Conservation (phyloP, 2,329 filamentous ascomycete species). For the Hysterium pulicare region DNA sequence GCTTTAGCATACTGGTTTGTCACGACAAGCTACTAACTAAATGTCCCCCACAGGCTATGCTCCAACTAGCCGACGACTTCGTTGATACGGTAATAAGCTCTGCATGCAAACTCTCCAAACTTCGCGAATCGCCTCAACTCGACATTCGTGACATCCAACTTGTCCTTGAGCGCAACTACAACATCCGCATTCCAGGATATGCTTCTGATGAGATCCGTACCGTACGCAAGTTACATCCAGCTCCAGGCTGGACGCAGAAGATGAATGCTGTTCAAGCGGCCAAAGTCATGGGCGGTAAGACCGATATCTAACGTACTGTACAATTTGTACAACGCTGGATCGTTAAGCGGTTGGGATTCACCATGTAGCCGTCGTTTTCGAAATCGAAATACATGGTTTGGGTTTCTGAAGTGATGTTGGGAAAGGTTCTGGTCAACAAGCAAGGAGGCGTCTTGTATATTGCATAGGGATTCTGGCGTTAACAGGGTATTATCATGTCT, state of each 20-base stretch:
- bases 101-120: slow-evolving; percentile 88
- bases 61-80: slow-evolving; percentile 89
- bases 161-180: slow-evolving; percentile 62
- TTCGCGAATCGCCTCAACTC: slow-evolving; percentile 83
- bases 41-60: slow-evolving; percentile 62
- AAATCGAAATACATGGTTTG: too few relatives aligned
- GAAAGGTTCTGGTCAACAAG: too few relatives aligned
- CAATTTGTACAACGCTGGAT: too few relatives aligned
- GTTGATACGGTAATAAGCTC: slow-evolving; percentile 85
- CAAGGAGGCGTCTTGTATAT: too few relatives aligned
- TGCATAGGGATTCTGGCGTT: too few relatives aligned
- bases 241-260: slow-evolving; percentile 87
- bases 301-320: slow-evolving; percentile 34
- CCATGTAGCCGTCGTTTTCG: too few relatives aligned
- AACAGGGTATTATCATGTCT: too few relatives aligned
- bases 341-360: too few relatives aligned
- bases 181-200: slow-evolving; percentile 83
- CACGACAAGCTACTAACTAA: slow-evolving; percentile 22
- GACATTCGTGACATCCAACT: slow-evolving; percentile 68
- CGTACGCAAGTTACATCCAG: slow-evolving; percentile 88
- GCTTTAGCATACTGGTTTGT: not conserved
- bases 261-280: slow-evolving; percentile 95
- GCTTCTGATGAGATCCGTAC: slow-evolving; percentile 91
- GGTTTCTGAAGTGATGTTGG: too few relatives aligned
- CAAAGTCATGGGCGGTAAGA: slow-evolving; percentile 61